Evolutionary conservation across 139 green algal species (phyloP), one percentile per base, ranked within the genome.

Genomic region (Chlamydomonas sp.): DNA sequence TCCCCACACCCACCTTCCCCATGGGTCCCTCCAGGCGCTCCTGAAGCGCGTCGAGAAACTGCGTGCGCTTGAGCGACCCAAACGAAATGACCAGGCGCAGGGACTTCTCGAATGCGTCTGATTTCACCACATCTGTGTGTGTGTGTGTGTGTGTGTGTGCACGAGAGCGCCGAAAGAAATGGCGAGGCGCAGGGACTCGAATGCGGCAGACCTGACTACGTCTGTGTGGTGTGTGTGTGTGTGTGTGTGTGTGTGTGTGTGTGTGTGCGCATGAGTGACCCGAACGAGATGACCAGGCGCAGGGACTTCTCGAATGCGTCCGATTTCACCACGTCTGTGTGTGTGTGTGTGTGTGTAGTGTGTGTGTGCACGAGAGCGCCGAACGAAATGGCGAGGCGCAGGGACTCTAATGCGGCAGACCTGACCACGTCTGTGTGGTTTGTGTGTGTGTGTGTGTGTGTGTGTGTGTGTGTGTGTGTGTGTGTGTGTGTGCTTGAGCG

Each of bases 1-100:
- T 58, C 58, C 48, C 58, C 69, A 66, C 36, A 22, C 4, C 35
- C 43, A 81, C 81, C 78, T 80, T 62, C 35, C 73, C 65, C 2
- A 87, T 71, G 13, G 57, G 37, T 3, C 78, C 78, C 33, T 47
- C 69, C 35, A 87, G 73, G 3, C 78, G 71, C 64, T 87, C 81
- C 50, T 87, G 73, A 29, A 87, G 68, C 2, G 84, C 85, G 5
- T 81, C 72, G 33, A 86, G 26, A 47, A 92, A 91, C 58, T 81
- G 77, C 31, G 57, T 33, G 31, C 71, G 73, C 54, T 84, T 85
- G 22, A 89, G 71, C 4, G 69, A 33, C 1, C 83, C 78, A 36
- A 73, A 85, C 6, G 70, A 82, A 63, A 92, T 89, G 10, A 91
- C 85, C 35, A 92, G 77, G 6, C 78, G 74, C 63, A 92, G 34